These are phyloP conservation scores for Starmerella apis DNA, from an alignment of 805 yeast genomes.

Conservation along the genomic window DNA sequence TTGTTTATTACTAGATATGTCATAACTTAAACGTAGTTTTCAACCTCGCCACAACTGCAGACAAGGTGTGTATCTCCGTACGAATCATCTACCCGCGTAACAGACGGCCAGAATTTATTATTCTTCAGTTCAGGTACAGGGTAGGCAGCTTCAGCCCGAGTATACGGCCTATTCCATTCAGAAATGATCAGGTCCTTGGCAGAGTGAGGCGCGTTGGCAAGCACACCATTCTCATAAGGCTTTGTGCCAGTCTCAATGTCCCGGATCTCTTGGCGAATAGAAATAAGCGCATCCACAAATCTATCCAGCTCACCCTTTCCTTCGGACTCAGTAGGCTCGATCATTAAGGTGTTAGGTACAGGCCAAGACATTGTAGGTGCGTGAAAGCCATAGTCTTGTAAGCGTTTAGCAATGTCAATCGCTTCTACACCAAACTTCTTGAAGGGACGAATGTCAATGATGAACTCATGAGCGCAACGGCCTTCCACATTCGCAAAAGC, in stretches of 20 bases:
- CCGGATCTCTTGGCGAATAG: constrained; percentile 73
- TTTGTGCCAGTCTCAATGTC: constrained; percentile 57
- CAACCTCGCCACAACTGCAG: constrained; percentile 63
- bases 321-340: constrained; percentile 97
- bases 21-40: constrained; percentile 17
- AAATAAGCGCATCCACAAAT: constrained; percentile 75
- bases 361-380: constrained; percentile 99
- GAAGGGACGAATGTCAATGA: constrained; percentile 78
- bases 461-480: constrained; percentile 94
- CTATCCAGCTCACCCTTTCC: constrained; percentile 78
- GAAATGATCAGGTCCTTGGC: constrained; percentile 58
- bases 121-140: constrained; percentile 66
- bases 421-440: constrained; percentile 78
- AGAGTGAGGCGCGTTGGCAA: constrained; percentile 90
- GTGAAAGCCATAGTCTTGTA: constrained; percentile 97
- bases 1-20: neutral
- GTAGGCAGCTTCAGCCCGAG: constrained; percentile 87
- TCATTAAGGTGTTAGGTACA: constrained; percentile 92
- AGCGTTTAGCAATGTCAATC: constrained; percentile 89
- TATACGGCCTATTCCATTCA: constrained; percentile 85
- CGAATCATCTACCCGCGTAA: constrained; percentile 84
- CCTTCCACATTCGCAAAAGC: constrained; percentile 57
- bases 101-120: constrained; percentile 91
- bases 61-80: constrained; percentile 86
- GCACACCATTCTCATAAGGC: constrained; percentile 47